Evolutionary conservation across 2,329 filamentous ascomycete species (phyloP), one percentile per base, ranked within the genome.

Genomic region (Fusarium penzigii): DNA sequence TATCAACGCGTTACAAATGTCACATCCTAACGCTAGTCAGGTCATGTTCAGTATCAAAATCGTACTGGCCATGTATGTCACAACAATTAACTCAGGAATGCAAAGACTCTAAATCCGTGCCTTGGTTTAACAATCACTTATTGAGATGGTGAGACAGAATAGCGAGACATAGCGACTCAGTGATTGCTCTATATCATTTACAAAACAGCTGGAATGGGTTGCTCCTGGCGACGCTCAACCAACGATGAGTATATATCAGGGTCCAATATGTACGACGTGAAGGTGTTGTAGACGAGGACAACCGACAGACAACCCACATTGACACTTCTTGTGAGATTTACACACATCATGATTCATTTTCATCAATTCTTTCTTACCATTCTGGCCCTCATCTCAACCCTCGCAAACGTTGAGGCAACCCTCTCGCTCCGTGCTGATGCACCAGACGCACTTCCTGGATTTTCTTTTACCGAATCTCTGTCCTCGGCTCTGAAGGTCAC

Each of bases 121-220:
- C 13, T 6, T 36, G 32, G 20, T 25, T 25, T 25, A 25, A 25
- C 32, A 36, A 36, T 14, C 32, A 14, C 32, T 14, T 36, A 11
- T 25, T 25, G 20, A 25, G 20, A 25, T 25, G 20, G 20, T 25
- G 13, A 36, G 10, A 36, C 32, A 36, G 32, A 4, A 36, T 36
- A 6, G 32, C 13, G 32, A 36, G 32, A 36, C 32, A 36, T 11
- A 5, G 32, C 32, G 13, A 36, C 10, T 11, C 32, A 36, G 10
- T 36, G 9, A 5, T 36, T 36, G 32, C 32, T 36, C 13, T 36
- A 12, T 36, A 36, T 12, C 13, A 12, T 40, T 29, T 29, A 36
- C 44, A 39, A 51, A 44, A 58, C 61, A 44, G 11, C 53, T 65
- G 69, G 69, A 70, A 71, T 70, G 69, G 53, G 64, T 68, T 67